Evolutionary conservation across 352 stramenopile species (phyloP), one percentile per base, ranked within the genome.

Genomic region (Pythium aquatile): DNA sequence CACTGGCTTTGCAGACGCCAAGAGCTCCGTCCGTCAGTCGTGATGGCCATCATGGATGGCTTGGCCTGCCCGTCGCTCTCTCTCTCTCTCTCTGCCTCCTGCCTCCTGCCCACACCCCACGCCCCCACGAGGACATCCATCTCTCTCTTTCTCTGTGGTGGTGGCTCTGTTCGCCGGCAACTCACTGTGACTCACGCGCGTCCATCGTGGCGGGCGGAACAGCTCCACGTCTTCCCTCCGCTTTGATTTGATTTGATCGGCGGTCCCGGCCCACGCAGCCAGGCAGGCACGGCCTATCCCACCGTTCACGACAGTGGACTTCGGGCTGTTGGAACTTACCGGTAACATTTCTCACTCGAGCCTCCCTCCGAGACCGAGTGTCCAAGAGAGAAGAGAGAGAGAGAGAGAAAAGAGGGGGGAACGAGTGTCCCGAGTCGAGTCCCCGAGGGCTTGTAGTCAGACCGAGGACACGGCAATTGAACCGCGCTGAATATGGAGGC

Each of bases 401-500:
- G 20, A 24, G 20, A 24, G 20, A 24, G 20, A 35, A 5, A 35
- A 35, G 32, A 9, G 32, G 32, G 32, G 32, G 32, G 32, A 35
- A 35, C 32, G 32, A 35, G 20, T 24, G 20, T 24, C 20, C 20
- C 20, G 20, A 24, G 20, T 24, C 20, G 20, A 24, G 20, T 24
- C 20, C 32, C 32, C 32, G 32, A 5, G 35, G 35, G 35, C 35
- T 42, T 42, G 39, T 47, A 47, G 39, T 47, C 39, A 24, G 39
- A 47, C 39, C 39, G 13, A 13, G 32, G 32, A 35, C 32, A 16
- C 6, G 4, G 35, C 5, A 42, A 16, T 42, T 14, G 8, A 16
- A 42, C 35, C 35, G 16, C n/a, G 20, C 20, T 24, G 29, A 39
- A 59, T 48, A 44, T 65, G 48, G 32, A 66, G 42, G 57, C 39